phyloP scores from a whole-genome alignment of 1,284 basidiomycete genomes.

The Melampsora americana region DNA sequence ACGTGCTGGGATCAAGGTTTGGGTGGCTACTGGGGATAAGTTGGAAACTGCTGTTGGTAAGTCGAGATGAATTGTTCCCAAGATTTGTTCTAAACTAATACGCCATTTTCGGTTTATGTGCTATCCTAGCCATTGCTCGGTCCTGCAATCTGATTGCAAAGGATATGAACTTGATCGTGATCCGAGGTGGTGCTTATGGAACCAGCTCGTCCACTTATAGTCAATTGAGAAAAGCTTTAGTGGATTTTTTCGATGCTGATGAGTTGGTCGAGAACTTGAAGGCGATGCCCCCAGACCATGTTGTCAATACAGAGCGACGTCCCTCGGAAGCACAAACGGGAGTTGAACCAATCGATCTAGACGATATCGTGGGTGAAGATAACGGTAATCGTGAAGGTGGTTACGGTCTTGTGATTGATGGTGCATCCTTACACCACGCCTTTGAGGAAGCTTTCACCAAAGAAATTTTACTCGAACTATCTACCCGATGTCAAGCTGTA shows the following conservation, averaged over 20 bases:
- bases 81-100: not conserved
- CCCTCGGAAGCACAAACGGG: not conserved
- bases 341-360: slow-evolving; percentile 59
- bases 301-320: not conserved
- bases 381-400: slow-evolving; percentile 87
- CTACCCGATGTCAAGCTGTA: slow-evolving; percentile 86
- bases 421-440: slow-evolving; percentile 68
- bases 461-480: slow-evolving; percentile 73
- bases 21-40: slow-evolving; percentile 99
- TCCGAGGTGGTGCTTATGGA: slow-evolving; percentile 69
- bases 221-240: slow-evolving; percentile 76
- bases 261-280: slow-evolving; percentile 54
- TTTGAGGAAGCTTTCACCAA: slow-evolving; percentile 67
- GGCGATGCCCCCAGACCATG: slow-evolving; percentile 48
- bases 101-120: not conserved
- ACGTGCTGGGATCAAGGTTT: slow-evolving; percentile 93
- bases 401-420: slow-evolving; percentile 92
- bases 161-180: slow-evolving; percentile 88
- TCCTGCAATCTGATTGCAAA: slow-evolving; percentile 86
- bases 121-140: slow-evolving; percentile 75
- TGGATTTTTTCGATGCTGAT: slow-evolving; percentile 82
- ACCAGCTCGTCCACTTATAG: slow-evolving; percentile 67
- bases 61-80: not conserved
- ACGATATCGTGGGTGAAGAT: slow-evolving; percentile 74
- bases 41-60: slow-evolving; percentile 81